These are phyloP conservation scores for Blastobotrys persicus DNA, from an alignment of 1,139 yeast genomes.

Conservation along the genomic window DNA sequence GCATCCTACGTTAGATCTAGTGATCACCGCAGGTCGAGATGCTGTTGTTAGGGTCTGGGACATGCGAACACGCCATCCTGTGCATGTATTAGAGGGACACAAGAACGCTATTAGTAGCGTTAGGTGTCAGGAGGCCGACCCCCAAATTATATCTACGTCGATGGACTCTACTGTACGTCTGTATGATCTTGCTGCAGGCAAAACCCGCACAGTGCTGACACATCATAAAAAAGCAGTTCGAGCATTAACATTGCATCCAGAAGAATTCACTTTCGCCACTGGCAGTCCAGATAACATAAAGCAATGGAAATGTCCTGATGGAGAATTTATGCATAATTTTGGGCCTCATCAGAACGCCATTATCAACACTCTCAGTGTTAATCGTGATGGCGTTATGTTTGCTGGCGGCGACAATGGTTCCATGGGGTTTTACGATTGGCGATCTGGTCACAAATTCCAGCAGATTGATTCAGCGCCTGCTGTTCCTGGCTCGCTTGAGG, in stretches of 20 bases:
- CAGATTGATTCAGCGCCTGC: slow-evolving; percentile 48
- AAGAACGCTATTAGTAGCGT: slow-evolving; percentile 70
- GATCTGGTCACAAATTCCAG: slow-evolving; percentile 63
- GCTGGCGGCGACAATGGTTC: slow-evolving; percentile 85
- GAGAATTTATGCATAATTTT: slow-evolving; percentile 60
- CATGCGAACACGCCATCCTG: slow-evolving; percentile 71
- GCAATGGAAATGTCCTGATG: slow-evolving; percentile 82
- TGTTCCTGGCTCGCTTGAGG: slow-evolving; percentile 66
- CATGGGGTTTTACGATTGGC: slow-evolving; percentile 76
- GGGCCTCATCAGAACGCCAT: slow-evolving; percentile 50
- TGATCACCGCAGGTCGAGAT: slow-evolving; percentile 92
- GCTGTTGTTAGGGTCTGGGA: slow-evolving; percentile 92
- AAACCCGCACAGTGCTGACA: slow-evolving; percentile 59
- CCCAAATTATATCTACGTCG: slow-evolving; percentile 81
- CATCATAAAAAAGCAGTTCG: slow-evolving; percentile 85
- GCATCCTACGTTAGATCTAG: slow-evolving; percentile 82
- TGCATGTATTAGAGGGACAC: slow-evolving; percentile 82
- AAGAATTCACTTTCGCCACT: slow-evolving; percentile 73
- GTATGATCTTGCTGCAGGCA: slow-evolving; percentile 83
- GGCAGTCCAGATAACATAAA: slow-evolving; percentile 78
- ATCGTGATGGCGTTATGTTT: slow-evolving; percentile 66
- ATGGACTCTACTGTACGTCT: slow-evolving; percentile 80
- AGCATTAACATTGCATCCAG: slow-evolving; percentile 66
- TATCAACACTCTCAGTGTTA: slow-evolving; percentile 66
- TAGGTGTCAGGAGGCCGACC: slow-evolving; percentile 66